These are phyloP conservation scores for Raphanus hybrid DNA, from an alignment of 441 rosid species.

Conservation along the genomic window DNA sequence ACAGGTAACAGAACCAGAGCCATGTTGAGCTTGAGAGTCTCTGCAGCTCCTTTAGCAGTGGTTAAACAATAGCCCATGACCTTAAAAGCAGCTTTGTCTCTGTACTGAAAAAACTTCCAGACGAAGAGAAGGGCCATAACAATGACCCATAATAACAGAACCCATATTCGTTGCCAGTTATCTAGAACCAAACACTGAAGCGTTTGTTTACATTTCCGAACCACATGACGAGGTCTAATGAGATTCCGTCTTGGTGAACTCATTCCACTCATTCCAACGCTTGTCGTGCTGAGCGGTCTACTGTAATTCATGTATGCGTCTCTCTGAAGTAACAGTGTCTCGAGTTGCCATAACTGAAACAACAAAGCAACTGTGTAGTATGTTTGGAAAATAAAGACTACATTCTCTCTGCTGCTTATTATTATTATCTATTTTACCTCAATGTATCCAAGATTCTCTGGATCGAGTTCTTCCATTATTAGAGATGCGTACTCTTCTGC, in stretches of 20 bases:
- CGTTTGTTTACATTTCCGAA: slow-evolving; percentile 44
- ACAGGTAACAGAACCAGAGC: slow-evolving; percentile 92
- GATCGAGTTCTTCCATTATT: slow-evolving; percentile 98
- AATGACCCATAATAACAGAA: slow-evolving; percentile 68
- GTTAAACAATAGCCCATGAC: slow-evolving; percentile 88
- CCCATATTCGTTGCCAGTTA: slow-evolving; percentile 90
- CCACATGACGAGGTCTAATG: slow-evolving; percentile 47
- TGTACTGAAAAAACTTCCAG: slow-evolving; percentile 89
- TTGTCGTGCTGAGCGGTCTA: slow-evolving; percentile 81
- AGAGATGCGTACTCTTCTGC: slow-evolving; percentile 92
- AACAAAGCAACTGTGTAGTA: neutral
- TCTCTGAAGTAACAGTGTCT: slow-evolving; percentile 83
- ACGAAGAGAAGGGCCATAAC: slow-evolving; percentile 70
- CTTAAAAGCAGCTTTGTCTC: slow-evolving; percentile 69
- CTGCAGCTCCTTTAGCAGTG: slow-evolving; percentile 96
- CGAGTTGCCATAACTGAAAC: slow-evolving; percentile 93
- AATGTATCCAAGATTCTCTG: slow-evolving; percentile 90
- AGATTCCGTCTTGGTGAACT: slow-evolving; percentile 62
- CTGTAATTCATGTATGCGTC: slow-evolving; percentile 93
- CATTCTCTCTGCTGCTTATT: neutral
- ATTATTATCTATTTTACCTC: slow-evolving; percentile 58
- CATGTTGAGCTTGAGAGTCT: slow-evolving; percentile 97
- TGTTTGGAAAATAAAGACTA: neutral
- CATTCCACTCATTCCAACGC: slow-evolving; percentile 63
- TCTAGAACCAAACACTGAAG: slow-evolving; percentile 65